Conservation (phyloP, 202 grass and related monocot species). For the Saccharum hybrid region DNA sequence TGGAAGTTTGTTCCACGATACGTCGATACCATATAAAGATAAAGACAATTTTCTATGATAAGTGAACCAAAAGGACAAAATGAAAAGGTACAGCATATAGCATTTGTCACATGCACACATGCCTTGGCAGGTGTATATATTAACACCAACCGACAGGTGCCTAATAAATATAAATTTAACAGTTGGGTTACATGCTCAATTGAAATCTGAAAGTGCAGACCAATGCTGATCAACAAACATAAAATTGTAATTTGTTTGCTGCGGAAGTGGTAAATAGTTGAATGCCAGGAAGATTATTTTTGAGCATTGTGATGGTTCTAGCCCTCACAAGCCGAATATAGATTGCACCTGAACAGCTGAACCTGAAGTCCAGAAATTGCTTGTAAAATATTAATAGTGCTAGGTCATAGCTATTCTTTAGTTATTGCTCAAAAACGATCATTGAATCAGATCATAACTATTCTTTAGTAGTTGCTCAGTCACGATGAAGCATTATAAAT, state of each 20-base stretch:
- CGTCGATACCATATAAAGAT: constrained; percentile 1
- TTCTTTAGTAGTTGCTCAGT: constrained; percentile 1
- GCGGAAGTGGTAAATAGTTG: neutral
- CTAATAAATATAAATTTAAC: neutral
- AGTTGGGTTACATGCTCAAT: constrained; percentile 6
- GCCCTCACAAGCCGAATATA: neutral
- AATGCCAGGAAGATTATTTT: neutral
- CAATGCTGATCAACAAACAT: neutral
- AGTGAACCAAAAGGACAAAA: constrained; percentile 15
- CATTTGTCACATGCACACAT: neutral
- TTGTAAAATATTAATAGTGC: constrained; percentile 1
- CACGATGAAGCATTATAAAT: neutral
- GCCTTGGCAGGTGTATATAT: constrained; percentile 25
- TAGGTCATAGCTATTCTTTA: constrained; percentile 21
- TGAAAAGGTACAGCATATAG: neutral
- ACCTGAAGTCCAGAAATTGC: constrained; percentile 18
- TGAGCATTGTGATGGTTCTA: constrained; percentile 18
- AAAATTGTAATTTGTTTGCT: neutral
- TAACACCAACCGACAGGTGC: neutral
- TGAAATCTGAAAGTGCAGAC: neutral
- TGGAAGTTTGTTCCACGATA: constrained; percentile 22
- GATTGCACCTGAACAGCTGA: neutral
- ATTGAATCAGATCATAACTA: constrained; percentile 5
- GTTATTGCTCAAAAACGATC: neutral
- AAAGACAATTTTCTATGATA: neutral